Percentiles rank a stretch among this genome's conserved stretches.
phyloP scores from a whole-genome alignment of 768 basidiomycete genomes.

The Pisolithus marmoratus region DNA sequence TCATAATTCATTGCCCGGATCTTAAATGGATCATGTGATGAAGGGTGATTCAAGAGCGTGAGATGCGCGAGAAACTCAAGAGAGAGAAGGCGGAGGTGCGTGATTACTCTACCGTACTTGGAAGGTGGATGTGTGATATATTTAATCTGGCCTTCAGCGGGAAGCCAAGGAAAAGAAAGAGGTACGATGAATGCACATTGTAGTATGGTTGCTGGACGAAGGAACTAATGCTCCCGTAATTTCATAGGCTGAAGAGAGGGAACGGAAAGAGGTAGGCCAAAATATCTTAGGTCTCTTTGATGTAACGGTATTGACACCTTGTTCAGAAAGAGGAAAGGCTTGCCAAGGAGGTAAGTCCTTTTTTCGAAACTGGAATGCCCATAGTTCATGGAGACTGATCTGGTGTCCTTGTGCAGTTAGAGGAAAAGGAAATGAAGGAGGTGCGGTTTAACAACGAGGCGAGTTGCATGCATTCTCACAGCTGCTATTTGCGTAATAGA shows the following conservation, averaged over 20 bases:
- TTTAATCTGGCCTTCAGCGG: constrained; percentile 37
- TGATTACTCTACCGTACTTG: background rate
- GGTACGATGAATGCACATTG: constrained; percentile 23
- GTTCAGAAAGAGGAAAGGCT: constrained; percentile 47
- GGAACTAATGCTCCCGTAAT: background rate
- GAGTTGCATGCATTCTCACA: background rate
- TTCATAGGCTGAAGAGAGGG: constrained; percentile 52
- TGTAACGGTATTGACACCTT: background rate
- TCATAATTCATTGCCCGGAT: constrained; percentile 6
- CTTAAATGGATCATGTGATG: constrained; percentile 6
- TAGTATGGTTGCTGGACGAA: background rate
- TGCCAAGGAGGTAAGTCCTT: constrained; percentile 45
- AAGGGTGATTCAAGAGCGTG: constrained; percentile 69
- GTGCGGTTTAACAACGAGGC: constrained; percentile 18
- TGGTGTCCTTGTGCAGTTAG: constrained; percentile 28
- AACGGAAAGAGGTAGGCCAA: constrained; percentile 51
- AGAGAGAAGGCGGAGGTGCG: constrained; percentile 63
- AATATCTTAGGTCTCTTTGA: background rate
- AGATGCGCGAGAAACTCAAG: constrained; percentile 79
- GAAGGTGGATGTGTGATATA: background rate
- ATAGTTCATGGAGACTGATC: constrained; percentile 13
- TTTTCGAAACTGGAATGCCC: background rate
- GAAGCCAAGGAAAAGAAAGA: constrained; percentile 80
- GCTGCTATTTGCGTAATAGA: constrained; percentile 27
- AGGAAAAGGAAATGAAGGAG: constrained; percentile 43